Evolutionary conservation across 352 stramenopile species (phyloP).

Genomic region (Paralagenidium karlingii): DNA sequence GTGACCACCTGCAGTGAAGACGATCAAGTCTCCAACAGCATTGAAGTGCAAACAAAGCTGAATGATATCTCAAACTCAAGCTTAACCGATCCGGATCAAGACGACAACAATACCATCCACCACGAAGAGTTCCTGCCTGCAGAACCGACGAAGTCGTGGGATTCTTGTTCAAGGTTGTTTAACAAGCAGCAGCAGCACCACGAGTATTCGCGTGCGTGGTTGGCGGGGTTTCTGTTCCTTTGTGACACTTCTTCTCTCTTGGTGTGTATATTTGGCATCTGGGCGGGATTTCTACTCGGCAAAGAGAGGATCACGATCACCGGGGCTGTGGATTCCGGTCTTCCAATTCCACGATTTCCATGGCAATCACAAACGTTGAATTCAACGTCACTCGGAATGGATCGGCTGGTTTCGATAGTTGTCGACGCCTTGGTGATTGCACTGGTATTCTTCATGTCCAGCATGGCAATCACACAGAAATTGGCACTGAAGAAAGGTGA

Average conservation of each 20-base stretch:
- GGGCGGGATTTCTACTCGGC: conserved; percentile 38
- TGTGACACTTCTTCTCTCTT: conserved; percentile 57
- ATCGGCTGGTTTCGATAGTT: conserved; percentile 47
- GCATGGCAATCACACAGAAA: conserved; percentile 80
- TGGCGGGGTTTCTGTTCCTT: too few species aligned
- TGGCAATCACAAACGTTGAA: conserved; percentile 21
- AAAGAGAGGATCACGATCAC: conserved; percentile 61
- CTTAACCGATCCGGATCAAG: too few species aligned
- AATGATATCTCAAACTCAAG: too few species aligned
- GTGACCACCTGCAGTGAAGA: too few species aligned
- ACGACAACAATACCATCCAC: too few species aligned
- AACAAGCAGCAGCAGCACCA: too few species aligned
- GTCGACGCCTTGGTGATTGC: conserved; percentile 64
- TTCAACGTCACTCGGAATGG: conserved; percentile 34
- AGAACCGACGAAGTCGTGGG: too few species aligned
- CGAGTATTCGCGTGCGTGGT: too few species aligned
- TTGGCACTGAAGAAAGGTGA: conserved; percentile 73
- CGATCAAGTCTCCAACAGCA: too few species aligned
- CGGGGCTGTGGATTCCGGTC: conserved; percentile 57
- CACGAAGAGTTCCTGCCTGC: too few species aligned
- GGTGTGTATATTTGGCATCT: conserved; percentile 68
- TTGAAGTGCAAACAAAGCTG: too few species aligned
- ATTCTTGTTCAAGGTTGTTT: too few species aligned
- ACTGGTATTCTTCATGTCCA: conserved; percentile 90
- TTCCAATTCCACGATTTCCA: conserved; percentile 34